Evolutionary conservation across 75 land plant genomes (phyloP), one percentile per base, ranked within the genome.

Genomic region (Azolla pinnata): DNA sequence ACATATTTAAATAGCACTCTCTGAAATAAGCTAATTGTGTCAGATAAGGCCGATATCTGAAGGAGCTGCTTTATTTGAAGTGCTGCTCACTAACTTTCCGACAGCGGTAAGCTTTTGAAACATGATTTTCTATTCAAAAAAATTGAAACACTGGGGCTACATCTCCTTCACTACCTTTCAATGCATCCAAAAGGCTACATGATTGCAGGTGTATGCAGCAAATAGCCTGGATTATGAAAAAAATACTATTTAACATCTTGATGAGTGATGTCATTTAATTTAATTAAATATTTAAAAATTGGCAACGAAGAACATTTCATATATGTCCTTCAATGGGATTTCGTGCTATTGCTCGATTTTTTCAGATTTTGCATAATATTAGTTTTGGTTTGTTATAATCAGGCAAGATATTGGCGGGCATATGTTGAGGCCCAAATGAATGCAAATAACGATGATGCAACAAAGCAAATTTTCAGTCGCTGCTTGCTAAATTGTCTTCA

Each of bases 351-450:
- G 0, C 23, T 20, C 20, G 1, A 32, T 46, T 26, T 54, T 12
- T 55, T 9, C 30, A 49, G 3, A 20, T 48, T 25, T 24, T 31
- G 29, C n/a, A 40, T 50, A 56, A 62, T 12, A 28, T 33, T 61
- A 21, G 31, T 57, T 35, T 33, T 56, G 53, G 52, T 29, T 40
- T 46, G 35, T 33, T 29, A 18, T 32, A 24, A 62, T 44, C 72
- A 95, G 99, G 99, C 85, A 33, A 89, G 83, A 60, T 95, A 56
- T 50, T 95, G 99, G 99, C 89, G 80, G 74, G 74, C 73, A 50
- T 95, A 84, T 73, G 92, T 84, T 60, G 99, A 95, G 73, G 91
- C 97, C n/a, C 68, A 86, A 34, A 87, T 95, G 81, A 73, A 69
- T 46, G 80, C 77, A 32, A 81, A 83, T 59, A 91, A 95, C 80